These are phyloP conservation scores for Diaporthe sp. DNA, from an alignment of 2,329 filamentous ascomycete genomes.

Conservation along the genomic window DNA sequence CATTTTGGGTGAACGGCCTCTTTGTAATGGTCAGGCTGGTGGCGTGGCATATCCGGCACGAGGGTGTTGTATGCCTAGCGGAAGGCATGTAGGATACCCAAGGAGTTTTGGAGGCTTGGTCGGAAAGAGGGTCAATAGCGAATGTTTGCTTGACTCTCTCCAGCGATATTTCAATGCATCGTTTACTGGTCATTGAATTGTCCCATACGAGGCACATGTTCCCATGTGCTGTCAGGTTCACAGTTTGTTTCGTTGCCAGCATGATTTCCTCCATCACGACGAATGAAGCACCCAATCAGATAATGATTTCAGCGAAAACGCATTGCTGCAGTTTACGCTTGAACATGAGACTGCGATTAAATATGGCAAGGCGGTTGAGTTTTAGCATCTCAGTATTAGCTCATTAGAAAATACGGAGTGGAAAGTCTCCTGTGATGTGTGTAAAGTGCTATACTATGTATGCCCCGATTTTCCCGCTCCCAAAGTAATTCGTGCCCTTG, in stretches of 20 bases:
- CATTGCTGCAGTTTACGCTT: background rate
- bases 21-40: background rate
- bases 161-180: conserved; percentile 1
- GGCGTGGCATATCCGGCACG: background rate
- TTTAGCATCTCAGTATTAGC: background rate
- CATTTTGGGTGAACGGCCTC: background rate
- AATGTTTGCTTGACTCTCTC: background rate
- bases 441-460: conserved; percentile 7
- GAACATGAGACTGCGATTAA: too few species aligned
- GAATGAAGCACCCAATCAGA: background rate
- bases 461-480: background rate
- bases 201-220: background rate
- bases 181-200: background rate
- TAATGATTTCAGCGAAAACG: background rate
- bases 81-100: conserved; percentile 18
- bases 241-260: background rate
- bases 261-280: too few species aligned
- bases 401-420: conserved; percentile 16
- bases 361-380: background rate
- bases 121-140: background rate
- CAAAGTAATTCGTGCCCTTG: background rate
- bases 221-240: background rate
- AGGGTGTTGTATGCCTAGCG: background rate
- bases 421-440: background rate
- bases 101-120: background rate